These are phyloP conservation scores for Phytopythium vexans DNA, from an alignment of 352 stramenopile genomes.

Conservation along the genomic window DNA sequence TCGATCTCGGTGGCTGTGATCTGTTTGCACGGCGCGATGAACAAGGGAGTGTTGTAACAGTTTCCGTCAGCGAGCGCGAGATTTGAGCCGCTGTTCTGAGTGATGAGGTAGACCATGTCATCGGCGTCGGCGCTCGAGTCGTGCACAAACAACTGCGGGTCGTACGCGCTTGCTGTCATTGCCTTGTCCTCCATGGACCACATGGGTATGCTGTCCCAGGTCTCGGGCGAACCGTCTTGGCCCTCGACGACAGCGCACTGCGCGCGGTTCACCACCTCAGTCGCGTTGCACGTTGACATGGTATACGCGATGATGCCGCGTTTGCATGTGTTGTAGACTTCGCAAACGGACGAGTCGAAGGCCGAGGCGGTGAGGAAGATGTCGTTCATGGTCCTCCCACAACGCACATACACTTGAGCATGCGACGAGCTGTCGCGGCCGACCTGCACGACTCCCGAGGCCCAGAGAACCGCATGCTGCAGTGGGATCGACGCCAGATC, in stretches of 20 bases:
- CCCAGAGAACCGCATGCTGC: conserved; percentile 38
- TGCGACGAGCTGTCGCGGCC: conserved; percentile 1
- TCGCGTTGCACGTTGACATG: conserved; percentile 11
- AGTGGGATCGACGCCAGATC: conserved; percentile 2
- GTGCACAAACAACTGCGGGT: conserved; percentile 24
- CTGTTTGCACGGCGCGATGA: too few species aligned
- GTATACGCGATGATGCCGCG: conserved; percentile 23
- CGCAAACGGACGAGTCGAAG: conserved; percentile 9
- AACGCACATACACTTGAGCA: conserved; percentile 35
- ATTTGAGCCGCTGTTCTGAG: conserved; percentile 17
- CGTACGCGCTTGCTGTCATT: conserved; percentile 19
- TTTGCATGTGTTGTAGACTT: conserved; percentile 19
- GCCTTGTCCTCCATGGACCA: conserved; percentile 14
- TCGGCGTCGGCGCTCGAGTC: background rate
- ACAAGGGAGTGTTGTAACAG: too few species aligned
- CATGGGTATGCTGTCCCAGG: conserved; percentile 1
- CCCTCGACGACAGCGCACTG: conserved; percentile 16
- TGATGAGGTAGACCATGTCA: conserved; percentile 23
- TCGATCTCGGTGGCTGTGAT: too few species aligned
- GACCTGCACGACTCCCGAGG: conserved; percentile 18
- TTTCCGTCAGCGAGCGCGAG: too few species aligned
- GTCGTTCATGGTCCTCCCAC: conserved; percentile 34
- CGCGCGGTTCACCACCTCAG: conserved; percentile 9
- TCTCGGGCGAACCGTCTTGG: background rate
- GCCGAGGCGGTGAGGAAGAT: conserved; percentile 18